Base-by-base conservation (phyloP, 352 stramenopile genomes). In the Globisporangium irregulare region DNA sequence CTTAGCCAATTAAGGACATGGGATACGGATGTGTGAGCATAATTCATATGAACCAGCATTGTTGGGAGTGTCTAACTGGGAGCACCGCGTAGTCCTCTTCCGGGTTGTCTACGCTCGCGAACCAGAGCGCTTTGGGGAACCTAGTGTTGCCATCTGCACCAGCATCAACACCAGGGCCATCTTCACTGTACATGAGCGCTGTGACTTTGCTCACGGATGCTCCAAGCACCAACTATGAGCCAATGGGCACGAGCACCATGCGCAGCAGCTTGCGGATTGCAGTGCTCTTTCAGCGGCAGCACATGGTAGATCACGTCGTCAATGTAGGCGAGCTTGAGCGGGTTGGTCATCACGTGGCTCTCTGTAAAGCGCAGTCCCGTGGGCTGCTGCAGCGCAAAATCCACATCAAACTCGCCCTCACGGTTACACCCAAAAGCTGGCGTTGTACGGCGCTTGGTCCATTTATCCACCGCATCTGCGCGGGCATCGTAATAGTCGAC, bases 371-470 rank as follows among this genome's bases (percentile, higher is more conserved):
- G 72, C 18, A 83, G 60, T 0, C 76, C 76, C 24, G 72, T 77
- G 36, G 69, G 73, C 55, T 83, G 71, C 20, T 67, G 70, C 43
- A 69, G 34, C 9, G 50, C 63, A 59, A 83, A 83, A 0, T 62
- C 48, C 22, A 81, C 72, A 10, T 83, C 74, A 50, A 83, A 83
- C 64, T 83, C 76, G 51, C 76, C 76, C 43, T 78, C 76, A 18
- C 59, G 65, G 1, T 36, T 14, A 56, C 29, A 8, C 1, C 41
- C 24, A 41, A n/a, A 7, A 54, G 8, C 6, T 54, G 15, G 1
- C 12, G 14, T 24, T 53, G 29, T 34, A 18, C 1, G 51, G 25
- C 46, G 67, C 29, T 24, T 50, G 64, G 6, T 59, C 76, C 76
- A 83, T 41, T 64, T 67, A 9, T 50, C 41, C 3, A 83, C 70